phyloP scores from a whole-genome alignment of 176 grass and related monocot genomes.

The Eleusine indica region DNA sequence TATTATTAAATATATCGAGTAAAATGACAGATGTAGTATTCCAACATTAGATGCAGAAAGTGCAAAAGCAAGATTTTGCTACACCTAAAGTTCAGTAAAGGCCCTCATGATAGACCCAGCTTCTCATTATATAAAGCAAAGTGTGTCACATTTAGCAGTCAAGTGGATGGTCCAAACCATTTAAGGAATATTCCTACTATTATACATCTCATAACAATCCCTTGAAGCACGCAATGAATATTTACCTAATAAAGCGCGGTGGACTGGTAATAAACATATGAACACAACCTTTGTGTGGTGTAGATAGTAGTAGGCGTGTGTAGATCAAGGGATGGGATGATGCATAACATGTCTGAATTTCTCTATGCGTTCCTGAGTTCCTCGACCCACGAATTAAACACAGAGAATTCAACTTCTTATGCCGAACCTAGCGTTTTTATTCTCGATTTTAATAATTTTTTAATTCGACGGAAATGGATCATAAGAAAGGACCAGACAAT shows the following conservation, averaged over 20 bases:
- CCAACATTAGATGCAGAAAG: background rate
- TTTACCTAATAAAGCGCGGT: background rate
- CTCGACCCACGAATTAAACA: too few species aligned
- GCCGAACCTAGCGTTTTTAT: background rate
- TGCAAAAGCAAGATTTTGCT: background rate
- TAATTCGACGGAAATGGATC: background rate
- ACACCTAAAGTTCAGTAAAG: background rate
- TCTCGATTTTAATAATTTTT: background rate
- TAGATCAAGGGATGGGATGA: background rate
- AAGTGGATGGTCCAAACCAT: background rate
- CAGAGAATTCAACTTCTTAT: background rate
- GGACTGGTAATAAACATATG: background rate
- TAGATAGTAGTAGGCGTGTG: background rate
- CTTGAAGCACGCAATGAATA: background rate
- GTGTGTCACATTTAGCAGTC: background rate
- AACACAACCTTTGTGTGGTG: background rate
- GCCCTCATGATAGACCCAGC: background rate
- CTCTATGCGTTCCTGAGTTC: background rate
- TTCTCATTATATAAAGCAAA: background rate
- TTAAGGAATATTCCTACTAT: background rate
- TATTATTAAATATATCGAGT: background rate
- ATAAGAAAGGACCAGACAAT: background rate
- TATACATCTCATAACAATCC: background rate
- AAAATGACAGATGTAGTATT: background rate
- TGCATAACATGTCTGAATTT: background rate